Evolutionary conservation across 1,284 basidiomycete genomes (phyloP).

Genomic region (Albatrellus sp.): DNA sequence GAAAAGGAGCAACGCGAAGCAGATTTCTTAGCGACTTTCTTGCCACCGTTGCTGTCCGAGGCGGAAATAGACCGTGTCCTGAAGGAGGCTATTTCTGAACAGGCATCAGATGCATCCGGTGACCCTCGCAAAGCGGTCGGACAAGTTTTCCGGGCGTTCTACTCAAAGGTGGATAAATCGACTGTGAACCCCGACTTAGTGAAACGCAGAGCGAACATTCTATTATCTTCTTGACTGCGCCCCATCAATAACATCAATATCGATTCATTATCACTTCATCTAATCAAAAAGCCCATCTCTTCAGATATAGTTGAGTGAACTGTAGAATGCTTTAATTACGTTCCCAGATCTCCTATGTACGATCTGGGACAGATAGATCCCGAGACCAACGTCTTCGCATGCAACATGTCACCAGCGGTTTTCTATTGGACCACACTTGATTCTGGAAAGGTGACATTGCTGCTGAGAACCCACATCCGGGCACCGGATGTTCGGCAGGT

Average conservation of each 20-base stretch:
- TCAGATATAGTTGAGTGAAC: no score
- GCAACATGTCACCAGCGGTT: no score
- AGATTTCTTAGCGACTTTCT: slow-evolving; percentile 36
- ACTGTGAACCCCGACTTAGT: slow-evolving; percentile 45
- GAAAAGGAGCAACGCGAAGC: slow-evolving; percentile 49
- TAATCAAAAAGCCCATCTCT: no score
- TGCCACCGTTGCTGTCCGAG: slow-evolving; percentile 47
- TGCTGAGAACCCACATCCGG: no score
- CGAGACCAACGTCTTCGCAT: no score
- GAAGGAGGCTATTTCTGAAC: slow-evolving; percentile 24
- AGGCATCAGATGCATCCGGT: slow-evolving; percentile 8
- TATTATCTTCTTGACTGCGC: slow-evolving; percentile 21
- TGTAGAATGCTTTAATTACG: no score
- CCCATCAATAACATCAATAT: neutral
- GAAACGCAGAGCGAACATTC: slow-evolving; percentile 31
- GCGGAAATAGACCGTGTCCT: slow-evolving; percentile 41
- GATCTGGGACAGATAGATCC: no score
- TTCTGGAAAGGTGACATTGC: no score
- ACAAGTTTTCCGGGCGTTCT: slow-evolving; percentile 49
- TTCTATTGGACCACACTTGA: no score
- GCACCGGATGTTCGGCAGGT: no score
- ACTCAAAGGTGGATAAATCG: slow-evolving; percentile 43
- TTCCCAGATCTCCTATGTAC: no score
- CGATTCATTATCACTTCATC: no score
- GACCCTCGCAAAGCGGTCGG: slow-evolving; percentile 30